Evolutionary conservation across 2,329 filamentous ascomycete genomes (phyloP).

Genomic region (Pyrenophora tritici-repentis): DNA sequence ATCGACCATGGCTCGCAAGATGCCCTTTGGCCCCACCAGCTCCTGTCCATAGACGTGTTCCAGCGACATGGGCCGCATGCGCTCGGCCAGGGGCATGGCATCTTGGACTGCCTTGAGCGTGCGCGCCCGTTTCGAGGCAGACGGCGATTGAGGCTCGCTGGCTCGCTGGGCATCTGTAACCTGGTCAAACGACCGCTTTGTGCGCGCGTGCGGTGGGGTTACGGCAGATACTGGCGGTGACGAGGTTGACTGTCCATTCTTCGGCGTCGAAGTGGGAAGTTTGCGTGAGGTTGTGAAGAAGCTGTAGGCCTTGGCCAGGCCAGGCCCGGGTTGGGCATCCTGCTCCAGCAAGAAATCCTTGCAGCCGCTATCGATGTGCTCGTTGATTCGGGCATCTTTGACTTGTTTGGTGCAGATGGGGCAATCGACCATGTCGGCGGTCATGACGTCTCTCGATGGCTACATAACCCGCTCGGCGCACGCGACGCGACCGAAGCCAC

Average conservation of each 20-base stretch:
- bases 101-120: slow-evolving; percentile 63
- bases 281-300: slow-evolving; percentile 61
- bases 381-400: slow-evolving; percentile 77
- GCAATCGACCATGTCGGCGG: slow-evolving; percentile 66
- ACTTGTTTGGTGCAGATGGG: slow-evolving; percentile 80
- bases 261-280: slow-evolving; percentile 24
- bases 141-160: slow-evolving; percentile 42
- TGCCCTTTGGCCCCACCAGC: slow-evolving; percentile 81
- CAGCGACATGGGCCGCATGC: slow-evolving; percentile 83
- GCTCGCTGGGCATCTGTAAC: slow-evolving; percentile 17
- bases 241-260: slow-evolving; percentile 28
- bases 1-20: slow-evolving; percentile 85
- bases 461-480: slow-evolving; percentile 3
- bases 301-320: slow-evolving; percentile 49
- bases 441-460: too few species aligned
- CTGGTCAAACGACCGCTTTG: slow-evolving; percentile 35
- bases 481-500: slow-evolving; percentile 24
- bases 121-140: slow-evolving; percentile 62
- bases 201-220: slow-evolving; percentile 30
- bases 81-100: slow-evolving; percentile 85
- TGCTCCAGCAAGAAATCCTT: slow-evolving; percentile 66
- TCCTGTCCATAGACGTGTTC: slow-evolving; percentile 92
- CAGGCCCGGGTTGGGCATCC: slow-evolving; percentile 28
- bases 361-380: slow-evolving; percentile 87
- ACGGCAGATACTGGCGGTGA: slow-evolving; percentile 28